Base-by-base conservation (phyloP, 2,329 filamentous ascomycete species). In the Clathrospora elynae region DNA sequence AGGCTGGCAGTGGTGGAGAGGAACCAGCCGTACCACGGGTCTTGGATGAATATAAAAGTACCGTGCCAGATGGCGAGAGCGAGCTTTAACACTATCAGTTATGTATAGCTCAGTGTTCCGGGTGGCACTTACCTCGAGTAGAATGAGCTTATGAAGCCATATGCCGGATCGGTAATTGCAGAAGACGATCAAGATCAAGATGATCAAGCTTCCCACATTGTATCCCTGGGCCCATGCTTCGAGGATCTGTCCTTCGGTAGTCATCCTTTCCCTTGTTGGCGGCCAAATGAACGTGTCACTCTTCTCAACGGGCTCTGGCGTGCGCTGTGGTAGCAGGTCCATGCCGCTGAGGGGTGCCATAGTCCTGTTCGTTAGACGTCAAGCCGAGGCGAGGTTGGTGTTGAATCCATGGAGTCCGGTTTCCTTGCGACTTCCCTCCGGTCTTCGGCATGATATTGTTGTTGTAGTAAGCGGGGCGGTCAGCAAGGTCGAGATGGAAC, bases 141-240 rank as follows among this genome's bases (percentile, higher is more conserved):
- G 51, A 48, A 68, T 68, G 29, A 68, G 59, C 33, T 68, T 68
- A 32, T 68, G 66, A 9, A 68, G 51, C 49, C 53, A 55, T 32
- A 62, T 64, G 8, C 63, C 64, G 10, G 59, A 57, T 6, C 64
- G 55, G 31, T 68, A 68, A 26, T 68, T 68, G 53, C 66, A 68
- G 30, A 68, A 64, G 8, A 68, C 64, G n/a, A 68, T 64, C 28
- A 68, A 45, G 4, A 68, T 64, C 13, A 68, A 41, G 6, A 68
- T 63, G 12, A 67, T 53, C 23, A 68, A 49, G 29, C 60, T 63
- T 10, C 66, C 66, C 3, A 68, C 66, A 19, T 68, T 63, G 36
- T 66, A 68, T n/a, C 66, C 66, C 48, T 68, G 62, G 9, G 64
- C 64, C 66, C 64, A 68, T 13, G 64, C 64, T 32, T 68, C 66